Base-by-base conservation (phyloP, 352 stramenopile species). In the Globisporangium parvum region DNA sequence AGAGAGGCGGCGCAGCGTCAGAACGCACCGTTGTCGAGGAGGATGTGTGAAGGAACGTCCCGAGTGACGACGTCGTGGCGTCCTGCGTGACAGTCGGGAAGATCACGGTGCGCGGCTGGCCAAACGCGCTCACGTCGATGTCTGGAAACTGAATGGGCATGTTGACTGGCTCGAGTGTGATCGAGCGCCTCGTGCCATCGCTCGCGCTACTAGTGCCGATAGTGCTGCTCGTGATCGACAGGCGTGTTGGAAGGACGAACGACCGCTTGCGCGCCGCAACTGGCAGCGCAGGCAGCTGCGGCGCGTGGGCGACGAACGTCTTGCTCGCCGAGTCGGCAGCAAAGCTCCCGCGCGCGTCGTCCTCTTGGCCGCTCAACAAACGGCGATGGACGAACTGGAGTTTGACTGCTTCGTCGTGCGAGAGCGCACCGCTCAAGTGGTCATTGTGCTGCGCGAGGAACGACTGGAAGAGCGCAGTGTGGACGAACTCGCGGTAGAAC, bases 381-480 rank as follows among this genome's bases (percentile, higher is more conserved):
- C 51, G 65, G 9, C 65, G 55, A 50, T 71, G 66, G 39, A 80
- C 63, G 37, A 71, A 77, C 21, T 75, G 60, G 24, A 77, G 63
- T 33, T 75, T 75, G n/a, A 63, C 48, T 0, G 63, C 69, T 15
- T 75, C 66, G 28, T 80, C 71, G 33, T 64, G 37, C 4, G 63
- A 14, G 20, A 80, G 15, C 2, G 49, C 40, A 0, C 69, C 59
- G n/a, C 53, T 60, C 33, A 69, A 52, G 42, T 73, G 65, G 18
- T 77, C 66, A 51, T 69, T 55, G 48, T 80, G 67, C 49, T 77
- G 68, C 21, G 37, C 56, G 3, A 81, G 31, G 17, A 77, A 76
- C 24, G 63, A 69, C 53, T 76, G 69, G 48, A 81, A 81, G 15
- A 72, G 65, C 6, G 63, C 63, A 0, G 71, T 70, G 31, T 57